phyloP scores from a whole-genome alignment of 1,284 basidiomycete genomes.

The Ganoderma lingzhi region DNA sequence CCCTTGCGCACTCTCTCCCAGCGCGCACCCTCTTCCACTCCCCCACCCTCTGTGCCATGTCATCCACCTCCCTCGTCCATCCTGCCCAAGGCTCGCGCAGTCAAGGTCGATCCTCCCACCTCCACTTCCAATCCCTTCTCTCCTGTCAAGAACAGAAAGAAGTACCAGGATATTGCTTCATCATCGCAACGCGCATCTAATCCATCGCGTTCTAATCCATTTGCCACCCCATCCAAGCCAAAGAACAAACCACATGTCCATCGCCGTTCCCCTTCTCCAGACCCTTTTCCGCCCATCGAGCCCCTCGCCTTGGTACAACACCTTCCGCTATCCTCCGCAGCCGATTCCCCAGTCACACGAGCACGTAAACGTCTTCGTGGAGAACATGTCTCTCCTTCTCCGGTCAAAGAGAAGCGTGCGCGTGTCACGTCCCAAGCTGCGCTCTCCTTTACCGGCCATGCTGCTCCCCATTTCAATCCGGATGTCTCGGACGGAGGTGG shows the following conservation, averaged over 20 bases:
- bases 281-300: slow-evolving; percentile 47
- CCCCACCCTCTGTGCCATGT: slow-evolving; percentile 47
- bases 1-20: slow-evolving; percentile 30
- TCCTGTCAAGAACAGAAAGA: slow-evolving; percentile 65
- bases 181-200: slow-evolving; percentile 32
- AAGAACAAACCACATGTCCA: slow-evolving; percentile 40
- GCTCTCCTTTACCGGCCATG: slow-evolving; percentile 42
- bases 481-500: slow-evolving; percentile 51
- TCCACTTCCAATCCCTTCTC: slow-evolving; percentile 79
- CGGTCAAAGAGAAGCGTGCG: slow-evolving; percentile 75
- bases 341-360: slow-evolving; percentile 56
- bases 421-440: slow-evolving; percentile 48
- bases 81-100: slow-evolving; percentile 55
- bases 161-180: slow-evolving; percentile 24
- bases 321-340: slow-evolving; percentile 29
- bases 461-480: slow-evolving; percentile 35
- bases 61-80: slow-evolving; percentile 46
- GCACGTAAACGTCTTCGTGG: slow-evolving; percentile 83
- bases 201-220: slow-evolving; percentile 52
- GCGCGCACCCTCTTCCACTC: slow-evolving; percentile 38
- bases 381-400: slow-evolving; percentile 82
- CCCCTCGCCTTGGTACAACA: slow-evolving; percentile 31
- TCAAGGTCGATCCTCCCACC: slow-evolving; percentile 58
- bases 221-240: slow-evolving; percentile 60
- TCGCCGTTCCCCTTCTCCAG: slow-evolving; percentile 47